These are phyloP conservation scores for Jamesozyma piceae DNA, from an alignment of 805 yeast species.

Conservation along the genomic window DNA sequence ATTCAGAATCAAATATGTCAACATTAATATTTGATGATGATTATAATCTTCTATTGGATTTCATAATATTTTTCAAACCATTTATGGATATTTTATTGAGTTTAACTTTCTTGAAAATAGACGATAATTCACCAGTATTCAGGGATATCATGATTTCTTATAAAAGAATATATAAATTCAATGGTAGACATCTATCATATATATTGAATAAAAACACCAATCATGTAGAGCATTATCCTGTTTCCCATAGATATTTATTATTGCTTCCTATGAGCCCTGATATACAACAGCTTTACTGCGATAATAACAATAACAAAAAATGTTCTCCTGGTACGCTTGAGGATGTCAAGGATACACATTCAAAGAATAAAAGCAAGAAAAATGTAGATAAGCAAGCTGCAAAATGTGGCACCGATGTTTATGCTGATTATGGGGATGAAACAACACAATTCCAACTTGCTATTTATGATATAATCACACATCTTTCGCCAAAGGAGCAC, in stretches of 20 bases:
- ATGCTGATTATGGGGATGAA: neutral
- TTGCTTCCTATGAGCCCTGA: neutral
- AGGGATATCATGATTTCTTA: conserved; percentile 7
- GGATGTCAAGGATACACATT: no score
- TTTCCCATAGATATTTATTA: neutral
- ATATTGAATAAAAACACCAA: neutral
- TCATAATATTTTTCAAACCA: conserved; percentile 5
- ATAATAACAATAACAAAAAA: no score
- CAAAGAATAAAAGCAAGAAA: no score
- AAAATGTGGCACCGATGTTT: neutral
- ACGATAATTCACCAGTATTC: neutral
- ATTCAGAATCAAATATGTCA: conserved; percentile 1
- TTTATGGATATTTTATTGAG: neutral
- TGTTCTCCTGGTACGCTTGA: no score
- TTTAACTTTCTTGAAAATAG: neutral
- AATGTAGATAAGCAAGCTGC: neutral
- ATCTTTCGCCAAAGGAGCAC: no score
- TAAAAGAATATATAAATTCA: conserved; percentile 7
- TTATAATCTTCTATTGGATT: conserved; percentile 11
- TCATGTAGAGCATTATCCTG: neutral
- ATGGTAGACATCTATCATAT: conserved; percentile 7
- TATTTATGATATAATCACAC: neutral
- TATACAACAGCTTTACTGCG: no score
- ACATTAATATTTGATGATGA: conserved; percentile 2
- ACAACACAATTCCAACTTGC: neutral